These are phyloP conservation scores for Penicillium tannophilum DNA, from an alignment of 495 filamentous ascomycete species.

Conservation along the genomic window DNA sequence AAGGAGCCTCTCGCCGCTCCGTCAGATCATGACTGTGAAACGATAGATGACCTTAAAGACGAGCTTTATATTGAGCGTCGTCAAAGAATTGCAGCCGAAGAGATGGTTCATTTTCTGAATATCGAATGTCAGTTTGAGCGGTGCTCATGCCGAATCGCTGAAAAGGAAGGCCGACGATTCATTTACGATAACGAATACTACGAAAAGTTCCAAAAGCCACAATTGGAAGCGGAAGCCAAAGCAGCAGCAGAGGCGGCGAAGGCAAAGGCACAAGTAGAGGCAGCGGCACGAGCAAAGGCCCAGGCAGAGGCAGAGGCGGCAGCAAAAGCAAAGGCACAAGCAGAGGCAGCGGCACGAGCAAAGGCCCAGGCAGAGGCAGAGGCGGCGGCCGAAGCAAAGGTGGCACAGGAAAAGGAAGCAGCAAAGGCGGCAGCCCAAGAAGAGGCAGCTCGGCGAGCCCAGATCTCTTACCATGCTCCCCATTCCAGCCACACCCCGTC, in stretches of 20 bases:
- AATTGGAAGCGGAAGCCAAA: conserved; percentile 21
- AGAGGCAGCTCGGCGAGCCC: conserved; percentile 7
- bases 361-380: conserved; percentile 8
- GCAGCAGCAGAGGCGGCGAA: background rate
- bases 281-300: conserved; percentile 1
- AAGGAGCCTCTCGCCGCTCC: conserved; percentile 43
- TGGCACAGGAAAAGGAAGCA: conserved; percentile 7
- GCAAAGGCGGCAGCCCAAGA: conserved; percentile 2
- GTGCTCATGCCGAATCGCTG: conserved; percentile 65
- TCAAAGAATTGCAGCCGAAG: conserved; percentile 65
- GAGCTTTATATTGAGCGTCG: conserved; percentile 66
- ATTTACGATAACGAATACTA: conserved; percentile 48
- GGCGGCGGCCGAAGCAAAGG: conserved; percentile 5
- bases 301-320: conserved; percentile 1
- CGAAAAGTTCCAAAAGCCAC: conserved; percentile 27
- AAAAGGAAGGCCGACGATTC: conserved; percentile 50
- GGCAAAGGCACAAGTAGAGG: background rate
- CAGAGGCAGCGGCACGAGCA: background rate
- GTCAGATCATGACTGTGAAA: conserved; percentile 40
- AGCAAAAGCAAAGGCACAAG: conserved; percentile 4
- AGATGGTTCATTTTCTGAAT: conserved; percentile 78
- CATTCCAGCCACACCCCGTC: conserved; percentile 25
- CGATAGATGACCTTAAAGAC: conserved; percentile 61
- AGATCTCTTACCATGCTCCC: conserved; percentile 1
- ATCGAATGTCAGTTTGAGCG: conserved; percentile 76